Base-by-base conservation (phyloP, 345 rosid genomes). In the Zanthoxylum bungeanum region DNA sequence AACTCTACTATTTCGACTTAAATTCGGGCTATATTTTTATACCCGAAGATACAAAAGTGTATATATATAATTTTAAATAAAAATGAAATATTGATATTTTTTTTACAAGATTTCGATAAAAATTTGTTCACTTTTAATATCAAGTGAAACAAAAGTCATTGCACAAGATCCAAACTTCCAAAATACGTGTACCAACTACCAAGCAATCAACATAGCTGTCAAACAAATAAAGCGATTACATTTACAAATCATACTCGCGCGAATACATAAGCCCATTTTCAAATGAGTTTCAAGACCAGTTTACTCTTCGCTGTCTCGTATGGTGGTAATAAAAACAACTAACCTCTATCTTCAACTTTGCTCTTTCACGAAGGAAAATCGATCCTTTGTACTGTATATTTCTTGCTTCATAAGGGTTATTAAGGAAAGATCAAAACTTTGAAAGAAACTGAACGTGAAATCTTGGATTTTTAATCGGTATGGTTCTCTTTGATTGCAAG, bases 341-440 rank as follows among this genome's bases (percentile, higher is more conserved):
- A 14, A n/a, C 46, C 24, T 56, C 70, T 73, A 55, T 57, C 47
- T 57, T 10, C 59, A 78, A 69, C 85, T 78, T 90, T 81, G 91
- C 90, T 85, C 89, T 71, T 81, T 75, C 82, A 39, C 63, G 73
- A 85, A 86, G 97, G 71, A 77, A 86, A 70, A 70, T 76, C n/a
- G n/a, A n/a, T n/a, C n/a, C n/a, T n/a, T n/a, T n/a, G n/a, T n/a
- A n/a, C n/a, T n/a, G n/a, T n/a, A 30, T 75, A 49, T 60, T 46
- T 68, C 64, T 42, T 70, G 60, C 46, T 46, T 44, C 28, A 30
- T 34, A 40, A 46, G 49, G n/a, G n/a, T n/a, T 57, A 69, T 62
- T 17, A 47, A 44, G 28, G 70, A 56, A 7, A 37, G 64, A 73
- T 19, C 53, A 59, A 39, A 24, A 17, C 60, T 19, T 61, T 55